Base-by-base conservation (phyloP, 2,329 filamentous ascomycete genomes). In the Epichloe bromicola region DNA sequence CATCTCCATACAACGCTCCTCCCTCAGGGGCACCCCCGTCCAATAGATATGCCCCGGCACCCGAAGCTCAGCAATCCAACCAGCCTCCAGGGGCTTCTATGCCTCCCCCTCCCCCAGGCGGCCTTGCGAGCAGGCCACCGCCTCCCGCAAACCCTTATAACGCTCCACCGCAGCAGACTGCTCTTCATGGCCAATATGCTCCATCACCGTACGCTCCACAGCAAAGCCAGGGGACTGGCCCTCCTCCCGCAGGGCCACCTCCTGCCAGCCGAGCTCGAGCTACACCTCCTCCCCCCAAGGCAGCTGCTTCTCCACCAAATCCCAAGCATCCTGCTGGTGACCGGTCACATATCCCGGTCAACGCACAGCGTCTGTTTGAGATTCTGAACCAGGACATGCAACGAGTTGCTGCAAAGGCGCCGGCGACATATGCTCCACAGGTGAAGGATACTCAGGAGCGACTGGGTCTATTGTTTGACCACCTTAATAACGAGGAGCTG, bases 371-470 rank as follows among this genome's bases (percentile, higher is more conserved):
- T 47, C 75, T 98, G 58, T 89, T 86, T 50, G 86, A 95, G 49
- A 79, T 94, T 38, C 76, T 98, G 46, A 83, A 74, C 50, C 77
- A 78, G 34, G 91, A 97, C 59, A 89, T 97, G 80, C 83, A 91
- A 60, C 86, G 89, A 36, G 86, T 98, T 51, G 90, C 90, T 53
- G 72, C 82, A 34, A 85, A 88, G 58, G 93, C 93, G 1, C 93
- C 93, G 17, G 74, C 84, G n/a, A 83, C 84, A 15, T 96, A 93
- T 70, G 84, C 87, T 56, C 78, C 83, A 14, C 90, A 97, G 65
- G 89, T 98, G 19, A 86, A 88, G 60, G 93, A 97, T 65, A 93
- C 90, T 2, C 88, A 95, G 65, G 95, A 95, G 70, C 83, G 93
- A 30, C 76, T 98, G 53, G 87, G 86, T 60, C 83, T 96, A 47